Evolutionary conservation across 495 filamentous ascomycete genomes (phyloP), one percentile per base, ranked within the genome.

Genomic region (Trichoderma asperelloides): DNA sequence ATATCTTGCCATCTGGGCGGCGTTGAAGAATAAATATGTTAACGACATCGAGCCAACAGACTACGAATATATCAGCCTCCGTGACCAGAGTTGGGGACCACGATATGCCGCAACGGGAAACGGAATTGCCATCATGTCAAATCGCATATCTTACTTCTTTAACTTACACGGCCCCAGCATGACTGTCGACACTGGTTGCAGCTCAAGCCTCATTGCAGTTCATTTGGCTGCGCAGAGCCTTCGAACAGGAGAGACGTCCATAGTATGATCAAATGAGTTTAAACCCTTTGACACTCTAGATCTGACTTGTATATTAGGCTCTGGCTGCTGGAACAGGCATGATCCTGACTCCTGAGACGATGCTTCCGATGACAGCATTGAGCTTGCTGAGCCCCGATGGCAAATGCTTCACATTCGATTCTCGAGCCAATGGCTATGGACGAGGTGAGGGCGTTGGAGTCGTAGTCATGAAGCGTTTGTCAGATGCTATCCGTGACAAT

Each of bases 221-320:
- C 80, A 93, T 68, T 76, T 90, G 28, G 91, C 91, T 25, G 92
- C 89, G 69, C 91, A 89, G 69, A 83, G 84, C 0, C 79, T 93
- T 2, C 87, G 87, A 78, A 79, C 79, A 33, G 71, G 77, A 1
- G 78, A 80, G 18, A 70, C 70, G 6, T 68, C 72, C 8, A 67
- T 74, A 21, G 72, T 72, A 65, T 65, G 73, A 37, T 8, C 33
- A 71, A 40, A 33, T 40, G 33, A 12, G 33, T 25, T 25, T 23
- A n/a, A 9, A 27, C n/a, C 2, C 60, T n/a, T 6, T 49, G 62
- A 21, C 16, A 8, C n/a, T 47, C n/a, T 4, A 7, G n/a, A 51
- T 51, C 43, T 8, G 43, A 11, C 25, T 41, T 40, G 21, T 49
- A 37, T 28, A 64, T 12, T 49, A 74, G 72, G 74, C 75, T 5